These are phyloP conservation scores for Debaryomyces singareniensis DNA, from an alignment of 1,139 yeast genomes.

Conservation along the genomic window DNA sequence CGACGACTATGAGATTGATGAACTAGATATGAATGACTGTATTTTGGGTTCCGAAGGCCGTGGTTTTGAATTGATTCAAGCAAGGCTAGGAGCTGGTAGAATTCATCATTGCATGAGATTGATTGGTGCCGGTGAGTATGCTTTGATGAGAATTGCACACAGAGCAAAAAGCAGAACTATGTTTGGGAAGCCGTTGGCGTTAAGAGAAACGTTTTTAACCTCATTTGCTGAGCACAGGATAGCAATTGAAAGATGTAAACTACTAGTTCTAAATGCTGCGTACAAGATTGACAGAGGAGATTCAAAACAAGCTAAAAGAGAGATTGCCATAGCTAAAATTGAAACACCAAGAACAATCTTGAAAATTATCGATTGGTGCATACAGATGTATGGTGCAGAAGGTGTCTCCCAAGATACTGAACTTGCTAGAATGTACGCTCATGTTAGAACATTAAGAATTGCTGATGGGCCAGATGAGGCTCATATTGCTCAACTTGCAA, in stretches of 20 bases:
- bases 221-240: constrained; percentile 54
- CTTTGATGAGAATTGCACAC: constrained; percentile 44
- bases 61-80: constrained; percentile 66
- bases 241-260: constrained; percentile 50
- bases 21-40: constrained; percentile 29
- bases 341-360: constrained; percentile 56
- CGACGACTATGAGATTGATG: constrained; percentile 44
- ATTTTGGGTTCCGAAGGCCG: constrained; percentile 48
- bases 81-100: constrained; percentile 68
- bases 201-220: constrained; percentile 48
- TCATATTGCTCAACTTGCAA: constrained; percentile 56
- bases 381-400: constrained; percentile 66
- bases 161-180: constrained; percentile 53
- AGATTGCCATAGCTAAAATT: constrained; percentile 66
- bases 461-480: constrained; percentile 80
- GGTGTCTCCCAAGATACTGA: constrained; percentile 64
- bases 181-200: constrained; percentile 49
- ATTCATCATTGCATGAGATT: constrained; percentile 73
- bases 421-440: constrained; percentile 51
- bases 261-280: constrained; percentile 61
- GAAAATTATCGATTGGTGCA: constrained; percentile 57
- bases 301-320: constrained; percentile 51
- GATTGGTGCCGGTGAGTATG: constrained; percentile 61
- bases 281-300: constrained; percentile 53
- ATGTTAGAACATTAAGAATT: constrained; percentile 54